Percentiles rank a stretch among this genome's conserved stretches.
Conservation (phyloP, 2,329 filamentous ascomycete genomes). For the Didymella pomorum region DNA sequence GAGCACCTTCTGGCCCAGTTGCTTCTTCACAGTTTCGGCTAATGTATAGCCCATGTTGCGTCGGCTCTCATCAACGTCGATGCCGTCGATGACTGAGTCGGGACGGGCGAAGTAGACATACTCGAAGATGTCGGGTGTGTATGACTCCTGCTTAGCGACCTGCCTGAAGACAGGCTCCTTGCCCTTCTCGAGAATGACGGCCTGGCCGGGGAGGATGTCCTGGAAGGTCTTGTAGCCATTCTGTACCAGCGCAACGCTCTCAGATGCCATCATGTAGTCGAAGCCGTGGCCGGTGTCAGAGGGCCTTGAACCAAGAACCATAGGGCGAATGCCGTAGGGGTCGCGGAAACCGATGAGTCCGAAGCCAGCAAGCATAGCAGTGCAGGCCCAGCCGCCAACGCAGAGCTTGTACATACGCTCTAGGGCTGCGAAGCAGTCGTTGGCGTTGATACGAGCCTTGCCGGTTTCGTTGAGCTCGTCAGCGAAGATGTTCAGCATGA, state of each 20-base stretch:
- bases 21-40: slow-evolving; percentile 73
- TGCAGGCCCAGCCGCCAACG: slow-evolving; percentile 80
- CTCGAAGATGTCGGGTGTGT: slow-evolving; percentile 87
- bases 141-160: slow-evolving; percentile 71
- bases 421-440: slow-evolving; percentile 78
- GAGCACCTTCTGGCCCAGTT: slow-evolving; percentile 73
- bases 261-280: slow-evolving; percentile 92
- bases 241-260: slow-evolving; percentile 83
- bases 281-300: slow-evolving; percentile 70
- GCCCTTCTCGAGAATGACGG: slow-evolving; percentile 85
- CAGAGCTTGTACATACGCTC: slow-evolving; percentile 76
- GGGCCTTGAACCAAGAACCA: slow-evolving; percentile 77
- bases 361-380: slow-evolving; percentile 83
- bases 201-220: slow-evolving; percentile 83
- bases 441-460: slow-evolving; percentile 79
- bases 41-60: slow-evolving; percentile 87
- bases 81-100: slow-evolving; percentile 84
- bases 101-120: slow-evolving; percentile 87
- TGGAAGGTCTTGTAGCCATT: slow-evolving; percentile 79
- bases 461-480: slow-evolving; percentile 80
- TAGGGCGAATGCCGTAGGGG: slow-evolving; percentile 80
- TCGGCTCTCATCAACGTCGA: slow-evolving; percentile 82
- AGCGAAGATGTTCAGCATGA: slow-evolving; percentile 89
- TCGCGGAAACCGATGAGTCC: slow-evolving; percentile 83
- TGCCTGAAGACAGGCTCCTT: slow-evolving; percentile 76